Base-by-base conservation (phyloP, 1,284 basidiomycete species). In the Ceratobasidium papillatum region DNA sequence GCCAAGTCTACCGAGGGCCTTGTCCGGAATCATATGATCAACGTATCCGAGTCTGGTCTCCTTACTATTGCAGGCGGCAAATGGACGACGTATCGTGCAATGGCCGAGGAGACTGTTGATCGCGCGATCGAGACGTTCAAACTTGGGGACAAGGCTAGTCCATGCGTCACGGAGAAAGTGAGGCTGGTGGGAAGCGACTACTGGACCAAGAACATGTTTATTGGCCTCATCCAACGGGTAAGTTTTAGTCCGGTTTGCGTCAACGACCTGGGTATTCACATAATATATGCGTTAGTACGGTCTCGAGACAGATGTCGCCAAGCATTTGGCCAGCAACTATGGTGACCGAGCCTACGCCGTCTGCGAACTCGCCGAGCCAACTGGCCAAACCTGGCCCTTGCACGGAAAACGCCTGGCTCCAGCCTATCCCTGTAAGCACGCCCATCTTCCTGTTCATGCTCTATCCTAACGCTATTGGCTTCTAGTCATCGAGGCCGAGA, bases 321-420 rank as follows among this genome's bases (percentile, higher is more conserved):
- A 92, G 80, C 95, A 99, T 81, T 87, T 99, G 2, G 90, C 96
- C n/a, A 90, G 94, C 75, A 94, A 91, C 79, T 99, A 99, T 81
- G 97, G 97, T 64, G 96, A 98, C 83, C 91, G 96, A 71, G 96
- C 97, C 0, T 99, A 96, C 96, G 93, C 93, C 3, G 95, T 99
- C 0, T 94, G 93, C 79, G 88, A 90, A 1, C 88, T 96, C 77
- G 91, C 94, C 5, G 86, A 91, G 76, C 89, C 91, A 0, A 96
- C 95, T 0, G 93, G 92, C 32, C 84, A 87, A 75, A 85, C 86
- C 36, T 98, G 94, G 94, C 95, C 96, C 9, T 84, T 96, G 19
- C 91, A 96, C 81, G 96, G 96, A 45, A 86, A 87, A 75, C 88
- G 92, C n/a, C 85, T 98, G 38, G 88, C 87, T 54, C 84, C 88